phyloP scores from a whole-genome alignment of 768 basidiomycete genomes.

The Calocera viscosa region DNA sequence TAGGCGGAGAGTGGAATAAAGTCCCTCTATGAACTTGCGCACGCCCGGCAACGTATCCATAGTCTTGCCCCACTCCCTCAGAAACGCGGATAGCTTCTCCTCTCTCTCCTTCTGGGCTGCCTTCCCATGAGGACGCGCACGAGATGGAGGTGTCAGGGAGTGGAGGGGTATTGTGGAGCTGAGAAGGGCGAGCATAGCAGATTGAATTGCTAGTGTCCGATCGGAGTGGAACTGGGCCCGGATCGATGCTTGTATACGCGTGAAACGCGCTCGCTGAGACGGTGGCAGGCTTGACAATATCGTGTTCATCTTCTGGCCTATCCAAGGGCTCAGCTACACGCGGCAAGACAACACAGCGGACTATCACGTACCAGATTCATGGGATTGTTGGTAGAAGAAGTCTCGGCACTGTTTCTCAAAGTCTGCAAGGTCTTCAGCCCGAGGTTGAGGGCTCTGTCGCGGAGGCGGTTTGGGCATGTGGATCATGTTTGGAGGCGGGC shows the following conservation, averaged over 20 bases:
- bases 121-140: conserved; percentile 49
- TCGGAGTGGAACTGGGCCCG: conserved; percentile 75
- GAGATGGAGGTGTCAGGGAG: conserved; percentile 60
- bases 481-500: neutral
- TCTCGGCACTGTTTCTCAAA: conserved; percentile 7
- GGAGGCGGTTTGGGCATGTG: conserved; percentile 5
- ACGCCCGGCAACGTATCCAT: conserved; percentile 65
- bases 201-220: conserved; percentile 58
- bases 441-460: conserved; percentile 6
- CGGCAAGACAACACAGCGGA: neutral
- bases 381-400: conserved; percentile 1
- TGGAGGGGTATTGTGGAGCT: conserved; percentile 66
- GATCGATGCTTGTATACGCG: conserved; percentile 73
- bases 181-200: conserved; percentile 78
- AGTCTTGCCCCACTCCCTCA: conserved; percentile 70
- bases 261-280: conserved; percentile 75
- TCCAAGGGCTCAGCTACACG: neutral
- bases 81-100: conserved; percentile 61
- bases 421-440: conserved; percentile 2
- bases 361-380: neutral
- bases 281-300: conserved; percentile 67
- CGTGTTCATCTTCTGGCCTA: conserved; percentile 64
- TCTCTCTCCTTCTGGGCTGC: conserved; percentile 66
- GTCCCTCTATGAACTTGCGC: conserved; percentile 68
- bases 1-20: conserved; percentile 68